These are phyloP conservation scores for Phialocephala sp. DNA, from an alignment of 2,329 filamentous ascomycete genomes.

Conservation along the genomic window DNA sequence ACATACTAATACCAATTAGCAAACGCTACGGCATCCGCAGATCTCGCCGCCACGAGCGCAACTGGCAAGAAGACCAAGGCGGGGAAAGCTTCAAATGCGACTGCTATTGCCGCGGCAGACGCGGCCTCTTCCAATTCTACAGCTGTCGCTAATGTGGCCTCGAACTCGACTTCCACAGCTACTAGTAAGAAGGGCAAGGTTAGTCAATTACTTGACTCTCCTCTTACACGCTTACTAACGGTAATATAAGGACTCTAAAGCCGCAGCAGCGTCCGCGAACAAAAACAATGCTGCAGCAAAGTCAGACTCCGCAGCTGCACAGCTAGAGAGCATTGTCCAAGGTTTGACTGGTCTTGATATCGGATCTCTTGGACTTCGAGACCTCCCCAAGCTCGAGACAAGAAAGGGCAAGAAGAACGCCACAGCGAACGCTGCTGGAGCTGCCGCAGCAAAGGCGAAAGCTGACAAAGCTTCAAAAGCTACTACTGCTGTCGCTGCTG, in stretches of 20 bases:
- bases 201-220: not conserved
- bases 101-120: slow-evolving; percentile 14
- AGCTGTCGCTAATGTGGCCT: not conserved
- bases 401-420: slow-evolving; percentile 32
- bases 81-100: slow-evolving; percentile 17
- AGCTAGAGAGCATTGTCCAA: slow-evolving; percentile 28
- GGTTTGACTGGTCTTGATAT: slow-evolving; percentile 34
- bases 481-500: slow-evolving; percentile 4
- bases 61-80: slow-evolving; percentile 29
- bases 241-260: not conserved
- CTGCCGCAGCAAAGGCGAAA: not conserved
- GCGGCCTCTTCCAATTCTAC: not conserved
- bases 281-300: slow-evolving; percentile 12
- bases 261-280: not conserved
- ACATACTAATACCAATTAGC: slow-evolving; percentile 9
- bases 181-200: slow-evolving; percentile 29
- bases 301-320: not conserved
- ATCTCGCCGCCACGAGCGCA: slow-evolving; percentile 18
- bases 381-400: slow-evolving; percentile 27
- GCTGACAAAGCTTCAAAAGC: slow-evolving; percentile 14
- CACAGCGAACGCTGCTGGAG: slow-evolving; percentile 22
- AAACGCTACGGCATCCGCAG: slow-evolving; percentile 22
- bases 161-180: slow-evolving; percentile 14
- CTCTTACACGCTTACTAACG: not conserved
- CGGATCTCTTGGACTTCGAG: slow-evolving; percentile 27